A percentile compares a stretch with the other conserved stretches of the same genome.
Evolutionary conservation across 768 basidiomycete genomes (phyloP).

Genomic region (Amanita molliuscula): DNA sequence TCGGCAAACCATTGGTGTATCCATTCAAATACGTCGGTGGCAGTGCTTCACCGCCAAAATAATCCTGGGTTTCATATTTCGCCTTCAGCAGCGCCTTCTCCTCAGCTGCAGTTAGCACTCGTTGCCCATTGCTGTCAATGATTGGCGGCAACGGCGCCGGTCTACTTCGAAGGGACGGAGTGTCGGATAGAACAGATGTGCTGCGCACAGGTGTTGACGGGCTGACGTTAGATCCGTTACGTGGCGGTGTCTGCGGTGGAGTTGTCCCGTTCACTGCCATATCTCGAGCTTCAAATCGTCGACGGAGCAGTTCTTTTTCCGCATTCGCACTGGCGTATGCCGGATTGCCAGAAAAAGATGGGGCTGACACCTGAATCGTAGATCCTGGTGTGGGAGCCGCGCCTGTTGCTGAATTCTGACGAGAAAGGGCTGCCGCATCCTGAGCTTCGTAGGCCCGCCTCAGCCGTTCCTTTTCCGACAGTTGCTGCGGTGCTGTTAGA

Average conservation of each 20-base stretch:
- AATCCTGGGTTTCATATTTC: constrained; percentile 50
- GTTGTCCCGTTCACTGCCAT: constrained; percentile 11
- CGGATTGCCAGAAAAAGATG: constrained; percentile 1
- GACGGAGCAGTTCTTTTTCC: constrained; percentile 49
- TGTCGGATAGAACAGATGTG: constrained; percentile 11
- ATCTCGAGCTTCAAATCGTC: constrained; percentile 49
- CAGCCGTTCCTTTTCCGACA: constrained; percentile 63
- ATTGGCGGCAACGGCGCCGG: constrained; percentile 24
- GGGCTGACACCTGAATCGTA: neutral
- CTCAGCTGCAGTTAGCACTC: constrained; percentile 57
- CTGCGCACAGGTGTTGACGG: neutral
- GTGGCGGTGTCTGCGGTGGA: constrained; percentile 13
- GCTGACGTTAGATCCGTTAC: neutral
- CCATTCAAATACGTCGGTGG: constrained; percentile 19
- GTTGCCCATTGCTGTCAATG: constrained; percentile 11
- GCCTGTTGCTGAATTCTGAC: constrained; percentile 16
- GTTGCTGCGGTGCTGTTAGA: constrained; percentile 23
- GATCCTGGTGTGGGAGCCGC: constrained; percentile 11
- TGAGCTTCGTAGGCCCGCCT: constrained; percentile 55
- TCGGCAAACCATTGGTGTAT: constrained; percentile 2
- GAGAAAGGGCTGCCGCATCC: constrained; percentile 41
- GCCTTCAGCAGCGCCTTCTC: constrained; percentile 67
- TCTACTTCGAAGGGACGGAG: constrained; percentile 16
- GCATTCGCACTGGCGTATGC: constrained; percentile 22
- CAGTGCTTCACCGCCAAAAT: constrained; percentile 7